Evolutionary conservation across 2,329 filamentous ascomycete genomes (phyloP).

Genomic region (Lachnellula occidentalis): DNA sequence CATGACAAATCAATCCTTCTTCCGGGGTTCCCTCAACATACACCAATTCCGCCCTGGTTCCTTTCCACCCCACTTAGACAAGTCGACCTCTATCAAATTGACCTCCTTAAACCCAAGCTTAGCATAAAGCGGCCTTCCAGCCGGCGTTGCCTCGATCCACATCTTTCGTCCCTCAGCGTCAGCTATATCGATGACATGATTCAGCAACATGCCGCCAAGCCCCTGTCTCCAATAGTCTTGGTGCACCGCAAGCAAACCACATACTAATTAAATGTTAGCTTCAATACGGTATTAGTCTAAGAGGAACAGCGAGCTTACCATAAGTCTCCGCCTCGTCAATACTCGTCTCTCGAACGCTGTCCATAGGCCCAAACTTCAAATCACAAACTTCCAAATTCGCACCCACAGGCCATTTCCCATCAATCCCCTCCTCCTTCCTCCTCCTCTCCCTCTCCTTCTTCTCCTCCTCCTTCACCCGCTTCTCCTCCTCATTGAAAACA

Average conservation of each 20-base stretch:
- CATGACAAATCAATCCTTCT: neutral
- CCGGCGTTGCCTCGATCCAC: constrained; percentile 37
- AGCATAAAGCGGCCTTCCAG: constrained; percentile 34
- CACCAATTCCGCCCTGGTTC: constrained; percentile 15
- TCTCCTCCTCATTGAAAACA: constrained; percentile 19
- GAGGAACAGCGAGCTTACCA: constrained; percentile 22
- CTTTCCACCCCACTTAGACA: constrained; percentile 24
- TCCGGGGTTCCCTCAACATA: constrained; percentile 27
- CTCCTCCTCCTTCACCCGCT: constrained; percentile 1
- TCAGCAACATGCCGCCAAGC: constrained; percentile 32
- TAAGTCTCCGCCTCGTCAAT: constrained; percentile 31
- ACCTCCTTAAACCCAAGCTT: constrained; percentile 35
- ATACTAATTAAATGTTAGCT: constrained; percentile 24
- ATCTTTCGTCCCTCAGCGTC: constrained; percentile 30
- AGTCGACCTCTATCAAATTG: constrained; percentile 30
- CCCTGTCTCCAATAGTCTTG: constrained; percentile 34
- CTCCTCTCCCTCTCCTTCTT: constrained; percentile 5
- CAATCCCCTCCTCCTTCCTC: neutral
- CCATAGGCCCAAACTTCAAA: constrained; percentile 30
- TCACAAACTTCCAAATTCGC: constrained; percentile 26
- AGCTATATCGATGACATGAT: constrained; percentile 33
- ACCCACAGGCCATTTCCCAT: constrained; percentile 28
- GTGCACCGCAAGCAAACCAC: constrained; percentile 33
- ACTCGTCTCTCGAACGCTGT: constrained; percentile 27
- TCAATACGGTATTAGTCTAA: neutral